Conservation (phyloP, 306 rosid genomes). For the Vicia villosa region DNA sequence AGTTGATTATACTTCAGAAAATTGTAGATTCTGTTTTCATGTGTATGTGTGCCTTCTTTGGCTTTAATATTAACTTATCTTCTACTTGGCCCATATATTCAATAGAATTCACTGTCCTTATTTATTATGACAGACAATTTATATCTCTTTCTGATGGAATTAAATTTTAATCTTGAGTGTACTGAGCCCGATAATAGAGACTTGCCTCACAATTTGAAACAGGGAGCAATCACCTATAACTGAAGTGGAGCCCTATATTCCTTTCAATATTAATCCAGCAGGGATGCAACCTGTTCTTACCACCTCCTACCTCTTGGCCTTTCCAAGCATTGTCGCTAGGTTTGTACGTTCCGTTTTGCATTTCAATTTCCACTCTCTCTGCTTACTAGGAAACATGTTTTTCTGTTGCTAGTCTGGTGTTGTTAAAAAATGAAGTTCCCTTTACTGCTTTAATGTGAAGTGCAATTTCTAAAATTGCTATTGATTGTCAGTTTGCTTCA, state of each 20-base stretch:
- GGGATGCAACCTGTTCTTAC: constrained; percentile 99
- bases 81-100: constrained; percentile 24
- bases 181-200: constrained; percentile 37
- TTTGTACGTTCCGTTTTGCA: constrained; percentile 31
- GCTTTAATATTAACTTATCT: constrained; percentile 23
- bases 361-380: constrained; percentile 9
- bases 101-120: constrained; percentile 10
- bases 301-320: constrained; percentile 89
- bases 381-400: constrained; percentile 10
- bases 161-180: constrained; percentile 29
- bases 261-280: constrained; percentile 93
- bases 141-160: constrained; percentile 29
- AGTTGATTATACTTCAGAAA: constrained; percentile 30
- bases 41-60: constrained; percentile 12
- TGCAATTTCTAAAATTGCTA: constrained; percentile 35
- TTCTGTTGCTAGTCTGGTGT: constrained; percentile 4
- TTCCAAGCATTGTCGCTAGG: constrained; percentile 91
- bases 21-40: constrained; percentile 19
- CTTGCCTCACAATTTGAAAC: constrained; percentile 47
- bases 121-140: constrained; percentile 25
- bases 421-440: neutral
- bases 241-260: constrained; percentile 98
- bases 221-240: constrained; percentile 93
- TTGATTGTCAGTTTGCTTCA: constrained; percentile 72
- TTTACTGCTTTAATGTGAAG: constrained; percentile 26